These are phyloP conservation scores for Cyclotella cryptica DNA, from an alignment of 108 stramenopile species.

Conservation along the genomic window DNA sequence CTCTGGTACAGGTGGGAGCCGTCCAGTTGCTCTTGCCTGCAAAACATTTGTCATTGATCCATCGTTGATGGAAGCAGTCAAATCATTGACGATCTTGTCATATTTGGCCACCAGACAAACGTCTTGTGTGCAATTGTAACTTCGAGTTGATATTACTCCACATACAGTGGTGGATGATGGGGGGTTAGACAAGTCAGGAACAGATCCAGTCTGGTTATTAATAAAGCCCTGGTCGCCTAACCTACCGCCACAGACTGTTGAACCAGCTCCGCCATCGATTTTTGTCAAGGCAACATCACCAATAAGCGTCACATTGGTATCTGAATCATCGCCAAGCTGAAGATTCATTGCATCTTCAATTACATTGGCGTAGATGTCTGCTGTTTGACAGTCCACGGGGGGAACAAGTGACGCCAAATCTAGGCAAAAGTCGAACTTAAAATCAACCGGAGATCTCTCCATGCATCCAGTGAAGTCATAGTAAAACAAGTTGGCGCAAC, in stretches of 20 bases:
- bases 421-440: slow-evolving; percentile 54
- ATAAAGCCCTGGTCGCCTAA: slow-evolving; percentile 38
- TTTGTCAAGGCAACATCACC: slow-evolving; percentile 36
- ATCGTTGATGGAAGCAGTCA: slow-evolving; percentile 19
- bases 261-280: slow-evolving; percentile 23
- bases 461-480: slow-evolving; percentile 41
- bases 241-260: slow-evolving; percentile 44
- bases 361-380: slow-evolving; percentile 51
- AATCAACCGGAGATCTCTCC: slow-evolving; percentile 33
- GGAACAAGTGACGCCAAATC: slow-evolving; percentile 27
- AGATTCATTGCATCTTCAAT: slow-evolving; percentile 41
- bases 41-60: slow-evolving; percentile 23
- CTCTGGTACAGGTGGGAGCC: slow-evolving; percentile 53
- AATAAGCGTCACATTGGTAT: slow-evolving; percentile 39
- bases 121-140: slow-evolving; percentile 33
- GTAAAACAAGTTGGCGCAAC: slow-evolving; percentile 44
- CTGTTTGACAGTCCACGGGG: slow-evolving; percentile 49
- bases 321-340: slow-evolving; percentile 16
- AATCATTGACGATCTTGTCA: slow-evolving; percentile 5
- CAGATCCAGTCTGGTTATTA: slow-evolving; percentile 40
- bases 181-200: slow-evolving; percentile 21
- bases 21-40: background rate
- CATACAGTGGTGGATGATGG: slow-evolving; percentile 19
- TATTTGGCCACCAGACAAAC: slow-evolving; percentile 27
- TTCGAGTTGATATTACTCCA: slow-evolving; percentile 39